These are phyloP conservation scores for Suzukiozyma palmioleophila DNA, from an alignment of 1,139 yeast species.

Conservation along the genomic window DNA sequence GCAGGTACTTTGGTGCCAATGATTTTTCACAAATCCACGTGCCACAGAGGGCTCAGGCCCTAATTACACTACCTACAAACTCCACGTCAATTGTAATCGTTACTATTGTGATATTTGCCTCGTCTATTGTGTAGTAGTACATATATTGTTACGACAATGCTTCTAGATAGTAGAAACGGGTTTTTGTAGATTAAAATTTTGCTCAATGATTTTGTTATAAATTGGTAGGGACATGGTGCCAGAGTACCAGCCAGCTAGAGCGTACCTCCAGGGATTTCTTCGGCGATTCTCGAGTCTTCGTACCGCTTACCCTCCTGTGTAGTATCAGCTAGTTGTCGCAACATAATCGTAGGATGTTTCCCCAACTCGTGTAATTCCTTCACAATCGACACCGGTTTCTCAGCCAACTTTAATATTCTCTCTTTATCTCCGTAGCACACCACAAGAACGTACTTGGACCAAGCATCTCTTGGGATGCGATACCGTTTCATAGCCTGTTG, in stretches of 20 bases:
- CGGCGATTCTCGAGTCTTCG: constrained; percentile 42
- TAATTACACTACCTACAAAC: too few species aligned
- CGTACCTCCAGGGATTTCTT: constrained; percentile 55
- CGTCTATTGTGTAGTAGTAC: too few species aligned
- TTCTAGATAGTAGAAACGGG: too few species aligned
- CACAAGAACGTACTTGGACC: constrained; percentile 86
- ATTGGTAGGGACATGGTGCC: too few species aligned
- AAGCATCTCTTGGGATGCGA: constrained; percentile 72
- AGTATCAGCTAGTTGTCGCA: constrained; percentile 65
- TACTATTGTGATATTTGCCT: too few species aligned
- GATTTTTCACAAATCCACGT: too few species aligned
- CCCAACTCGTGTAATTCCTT: constrained; percentile 86
- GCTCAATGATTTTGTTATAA: too few species aligned
- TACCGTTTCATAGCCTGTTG: constrained; percentile 90
- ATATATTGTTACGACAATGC: too few species aligned
- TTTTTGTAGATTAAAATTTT: too few species aligned
- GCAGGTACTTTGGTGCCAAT: too few species aligned
- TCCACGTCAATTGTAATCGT: too few species aligned
- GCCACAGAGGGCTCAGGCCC: too few species aligned
- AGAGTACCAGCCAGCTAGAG: constrained; percentile 18
- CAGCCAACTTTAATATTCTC: constrained; percentile 75
- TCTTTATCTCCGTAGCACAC: constrained; percentile 92
- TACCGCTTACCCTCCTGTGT: constrained; percentile 30
- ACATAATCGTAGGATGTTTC: constrained; percentile 88
- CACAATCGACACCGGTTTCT: constrained; percentile 84